These are phyloP conservation scores for Malbranchea cinnamomea DNA, from an alignment of 2,329 filamentous ascomycete species.

Conservation along the genomic window DNA sequence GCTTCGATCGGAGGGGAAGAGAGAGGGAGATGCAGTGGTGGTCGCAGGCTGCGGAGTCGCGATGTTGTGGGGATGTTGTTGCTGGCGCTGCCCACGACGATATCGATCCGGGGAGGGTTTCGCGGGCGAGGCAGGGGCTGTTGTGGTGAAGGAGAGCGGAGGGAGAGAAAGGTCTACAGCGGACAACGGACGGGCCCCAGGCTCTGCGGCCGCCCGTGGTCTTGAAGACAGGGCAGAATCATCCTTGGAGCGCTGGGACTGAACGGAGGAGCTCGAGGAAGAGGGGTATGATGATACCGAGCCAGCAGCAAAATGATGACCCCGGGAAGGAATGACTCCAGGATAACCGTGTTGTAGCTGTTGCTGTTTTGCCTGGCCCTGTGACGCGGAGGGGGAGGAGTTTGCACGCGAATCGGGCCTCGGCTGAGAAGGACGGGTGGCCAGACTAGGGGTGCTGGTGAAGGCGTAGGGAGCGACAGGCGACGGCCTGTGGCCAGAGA, in stretches of 20 bases:
- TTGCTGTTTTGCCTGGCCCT: conserved; percentile 19
- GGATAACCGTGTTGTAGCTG: too few species aligned
- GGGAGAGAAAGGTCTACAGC: conserved; percentile 39
- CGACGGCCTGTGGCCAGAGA: conserved; percentile 7
- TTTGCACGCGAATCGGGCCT: conserved; percentile 37
- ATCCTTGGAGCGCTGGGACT: conserved; percentile 33
- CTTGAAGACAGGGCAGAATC: conserved; percentile 31
- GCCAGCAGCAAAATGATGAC: conserved; percentile 32
- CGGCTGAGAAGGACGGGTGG: conserved; percentile 38
- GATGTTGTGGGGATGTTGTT: too few species aligned
- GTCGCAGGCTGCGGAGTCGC: conserved; percentile 22
- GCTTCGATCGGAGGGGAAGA: conserved; percentile 4
- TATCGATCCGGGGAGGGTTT: conserved; percentile 75
- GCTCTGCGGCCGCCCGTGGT: conserved; percentile 21
- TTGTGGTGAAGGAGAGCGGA: conserved; percentile 30
- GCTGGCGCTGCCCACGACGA: conserved; percentile 51
- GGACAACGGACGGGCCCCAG: conserved; percentile 28
- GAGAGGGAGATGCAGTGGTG: not conserved
- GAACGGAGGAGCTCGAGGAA: conserved; percentile 35
- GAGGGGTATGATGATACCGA: conserved; percentile 39
- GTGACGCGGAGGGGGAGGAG: conserved; percentile 36
- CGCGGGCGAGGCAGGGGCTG: conserved; percentile 36
- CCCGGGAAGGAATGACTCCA: conserved; percentile 20
- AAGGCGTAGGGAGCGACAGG: conserved; percentile 67
- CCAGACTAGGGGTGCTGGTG: conserved; percentile 52